Base-by-base conservation (phyloP, 176 grass and related monocot genomes). In the Phoenix roebelenii region DNA sequence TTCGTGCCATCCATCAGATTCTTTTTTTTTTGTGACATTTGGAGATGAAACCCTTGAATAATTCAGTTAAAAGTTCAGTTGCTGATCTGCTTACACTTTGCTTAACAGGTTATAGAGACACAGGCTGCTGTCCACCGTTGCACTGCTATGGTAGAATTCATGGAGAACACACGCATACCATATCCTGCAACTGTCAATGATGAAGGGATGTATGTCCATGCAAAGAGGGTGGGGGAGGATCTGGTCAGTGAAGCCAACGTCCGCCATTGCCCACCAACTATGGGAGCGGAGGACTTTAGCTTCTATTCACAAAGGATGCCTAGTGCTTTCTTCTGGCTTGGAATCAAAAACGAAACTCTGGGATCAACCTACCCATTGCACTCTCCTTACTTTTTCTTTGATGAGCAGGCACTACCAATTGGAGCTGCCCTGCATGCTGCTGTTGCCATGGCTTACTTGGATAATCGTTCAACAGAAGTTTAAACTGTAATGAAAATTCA, bases 391-490 rank as follows among this genome's bases (percentile, higher is more conserved):
- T 44, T 95, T 3, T 66, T 57, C 20, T 50, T 88, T 25, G 70
- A 89, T 54, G 90, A 89, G 70, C 69, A 72, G 15, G 82, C 49
- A 50, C 74, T 95, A 17, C 69, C 82, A 15, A 22, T 89, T 0
- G 82, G 90, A 56, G 85, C 90, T 0, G 82, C 85, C 19, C 55
- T 89, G 17, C 90, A 89, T 54, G 76, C 82, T n/a, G 60, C 85
- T 1, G 82, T 89, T 58, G 82, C 85, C 2, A 75, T 83, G n/a
- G 76, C 85, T 5, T 95, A 82, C 67, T 30, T 88, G 18, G 77
- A 64, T 17, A 83, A 69, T 51, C 73, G 68, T 1, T 54, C 39
- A 14, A 44, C 0, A 44, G 35, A 44, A 44, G 2, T 44, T 44
- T 44, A 44, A 44, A 44, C 2, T 44, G 35, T 44, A 44, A 44